Percentiles rank a stretch among this genome's conserved stretches.
These are phyloP conservation scores for Neocallimastix lanati DNA, from an alignment of 192 early-diverging fungal genomes.

Conservation along the genomic window DNA sequence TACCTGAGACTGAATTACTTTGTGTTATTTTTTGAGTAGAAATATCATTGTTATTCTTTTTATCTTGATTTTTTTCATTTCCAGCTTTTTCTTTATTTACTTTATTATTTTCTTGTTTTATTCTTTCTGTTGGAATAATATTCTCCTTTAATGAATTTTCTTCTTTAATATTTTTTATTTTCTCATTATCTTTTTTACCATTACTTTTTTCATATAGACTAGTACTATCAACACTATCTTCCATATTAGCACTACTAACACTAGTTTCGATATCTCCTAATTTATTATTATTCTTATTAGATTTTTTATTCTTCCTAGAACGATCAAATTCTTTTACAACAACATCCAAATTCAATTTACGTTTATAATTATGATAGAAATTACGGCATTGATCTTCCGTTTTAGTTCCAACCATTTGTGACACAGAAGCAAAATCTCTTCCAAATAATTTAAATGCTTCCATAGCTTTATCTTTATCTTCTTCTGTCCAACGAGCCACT, in stretches of 20 bases:
- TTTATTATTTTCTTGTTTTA: not conserved
- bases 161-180: not conserved
- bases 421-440: slow-evolving; percentile 51
- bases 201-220: not conserved
- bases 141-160: not conserved
- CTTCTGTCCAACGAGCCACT: slow-evolving; percentile 28
- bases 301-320: not conserved
- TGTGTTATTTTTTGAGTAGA: no score
- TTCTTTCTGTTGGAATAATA: not conserved
- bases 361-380: slow-evolving; percentile 58
- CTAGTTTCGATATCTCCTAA: not conserved
- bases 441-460: slow-evolving; percentile 45
- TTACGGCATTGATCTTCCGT: slow-evolving; percentile 59
- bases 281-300: not conserved
- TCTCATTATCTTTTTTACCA: not conserved
- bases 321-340: not conserved
- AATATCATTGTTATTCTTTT: not conserved
- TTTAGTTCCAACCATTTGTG: slow-evolving; percentile 52
- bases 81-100: not conserved
- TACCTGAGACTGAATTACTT: no score
- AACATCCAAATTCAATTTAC: slow-evolving; percentile 19
- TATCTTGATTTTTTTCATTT: not conserved
- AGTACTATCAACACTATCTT: not conserved
- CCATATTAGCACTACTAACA: not conserved
- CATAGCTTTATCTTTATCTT: slow-evolving; percentile 37